Percentiles rank a stretch among this genome's conserved stretches.
Conservation (phyloP, 148 eudicot genomes). For the Hydrangea macrophylla region DNA sequence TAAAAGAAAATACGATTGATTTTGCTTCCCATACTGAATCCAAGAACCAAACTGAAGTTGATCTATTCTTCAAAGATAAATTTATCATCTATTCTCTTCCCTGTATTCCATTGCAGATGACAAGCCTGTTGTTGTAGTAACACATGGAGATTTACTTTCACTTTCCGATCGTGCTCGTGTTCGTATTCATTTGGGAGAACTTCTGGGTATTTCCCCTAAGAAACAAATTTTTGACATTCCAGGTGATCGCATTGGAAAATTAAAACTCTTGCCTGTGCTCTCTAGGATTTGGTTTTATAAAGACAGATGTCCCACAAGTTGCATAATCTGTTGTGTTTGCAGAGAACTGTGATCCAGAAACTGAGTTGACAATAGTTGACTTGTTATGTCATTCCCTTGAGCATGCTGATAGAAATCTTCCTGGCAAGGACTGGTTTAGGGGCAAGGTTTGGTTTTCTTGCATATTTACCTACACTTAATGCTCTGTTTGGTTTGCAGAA, state of each 20-base stretch:
- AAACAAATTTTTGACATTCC: slow-evolving; percentile 86
- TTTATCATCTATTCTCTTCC: too few species aligned
- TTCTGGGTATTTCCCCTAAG: slow-evolving; percentile 64
- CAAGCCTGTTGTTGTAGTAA: slow-evolving; percentile 78
- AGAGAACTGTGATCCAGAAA: slow-evolving; percentile 54
- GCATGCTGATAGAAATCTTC: slow-evolving; percentile 74
- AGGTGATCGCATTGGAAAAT: slow-evolving; percentile 33
- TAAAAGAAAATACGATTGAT: too few species aligned
- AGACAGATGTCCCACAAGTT: too few species aligned
- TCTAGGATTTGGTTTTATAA: slow-evolving; percentile 2
- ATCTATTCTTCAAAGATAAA: too few species aligned
- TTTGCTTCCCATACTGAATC: too few species aligned
- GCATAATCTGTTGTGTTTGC: slow-evolving; percentile 17
- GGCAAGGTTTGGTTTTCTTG: slow-evolving; percentile 35
- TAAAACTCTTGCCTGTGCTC: slow-evolving; percentile 1
- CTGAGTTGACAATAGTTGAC: slow-evolving; percentile 53
- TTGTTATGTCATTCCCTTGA: slow-evolving; percentile 64
- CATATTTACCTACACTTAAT: background rate
- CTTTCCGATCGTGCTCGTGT: slow-evolving; percentile 58
- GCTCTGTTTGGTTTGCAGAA: background rate
- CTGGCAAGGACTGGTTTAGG: slow-evolving; percentile 31
- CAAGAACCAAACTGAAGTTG: too few species aligned
- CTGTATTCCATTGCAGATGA: slow-evolving; percentile 55
- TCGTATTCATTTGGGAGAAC: slow-evolving; percentile 68
- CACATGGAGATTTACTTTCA: slow-evolving; percentile 87